Conservation (phyloP, 495 filamentous ascomycete genomes). For the Trichoderma parareesei region DNA sequence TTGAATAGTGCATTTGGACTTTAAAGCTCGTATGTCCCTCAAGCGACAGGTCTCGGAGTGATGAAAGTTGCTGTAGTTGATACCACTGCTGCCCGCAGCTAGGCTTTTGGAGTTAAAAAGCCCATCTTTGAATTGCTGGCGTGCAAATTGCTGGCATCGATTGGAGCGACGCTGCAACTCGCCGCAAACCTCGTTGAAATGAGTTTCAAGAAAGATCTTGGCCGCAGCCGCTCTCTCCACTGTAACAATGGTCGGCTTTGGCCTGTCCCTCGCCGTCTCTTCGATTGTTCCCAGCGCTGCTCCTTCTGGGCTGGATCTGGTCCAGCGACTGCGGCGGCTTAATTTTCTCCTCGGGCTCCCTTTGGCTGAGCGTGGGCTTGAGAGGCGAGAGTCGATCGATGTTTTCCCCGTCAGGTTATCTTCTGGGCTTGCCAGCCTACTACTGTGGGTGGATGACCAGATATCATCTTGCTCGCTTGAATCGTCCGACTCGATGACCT, state of each 20-base stretch:
- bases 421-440: background rate
- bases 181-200: conserved; percentile 60
- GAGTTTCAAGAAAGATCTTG: conserved; percentile 79
- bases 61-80: conserved; percentile 49
- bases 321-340: conserved; percentile 16
- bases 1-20: conserved; percentile 45
- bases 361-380: background rate
- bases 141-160: conserved; percentile 55
- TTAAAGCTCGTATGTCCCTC: conserved; percentile 62
- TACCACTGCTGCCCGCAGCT: conserved; percentile 46
- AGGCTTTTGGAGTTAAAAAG: conserved; percentile 45
- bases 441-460: background rate
- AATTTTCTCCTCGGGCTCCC: conserved; percentile 9
- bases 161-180: conserved; percentile 51
- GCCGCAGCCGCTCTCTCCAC: conserved; percentile 70
- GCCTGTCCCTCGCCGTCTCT: conserved; percentile 28
- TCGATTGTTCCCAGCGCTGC: conserved; percentile 33
- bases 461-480: background rate
- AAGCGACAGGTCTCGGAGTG: conserved; percentile 66
- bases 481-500: background rate
- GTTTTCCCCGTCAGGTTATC: conserved; percentile 29
- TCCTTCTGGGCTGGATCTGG: conserved; percentile 20
- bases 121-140: conserved; percentile 53
- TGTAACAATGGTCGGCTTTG: conserved; percentile 58
- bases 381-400: conserved; percentile 29